Percentiles rank a stretch among this genome's conserved stretches.
These are phyloP conservation scores for Ampelomyces quisqualis DNA, from an alignment of 2,329 filamentous ascomycete genomes.

Conservation along the genomic window DNA sequence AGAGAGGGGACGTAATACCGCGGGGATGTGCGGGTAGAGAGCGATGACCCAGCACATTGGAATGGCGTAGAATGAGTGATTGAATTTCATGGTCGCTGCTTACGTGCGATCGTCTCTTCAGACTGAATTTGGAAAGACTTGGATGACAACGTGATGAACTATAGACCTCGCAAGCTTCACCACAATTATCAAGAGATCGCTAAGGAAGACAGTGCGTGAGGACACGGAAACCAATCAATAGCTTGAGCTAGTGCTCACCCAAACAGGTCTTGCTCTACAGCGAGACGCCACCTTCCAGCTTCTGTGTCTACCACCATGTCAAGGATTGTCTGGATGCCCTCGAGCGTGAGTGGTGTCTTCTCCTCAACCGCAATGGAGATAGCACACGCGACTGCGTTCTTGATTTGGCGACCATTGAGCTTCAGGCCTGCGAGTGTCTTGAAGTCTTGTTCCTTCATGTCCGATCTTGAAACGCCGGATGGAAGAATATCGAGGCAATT, in stretches of 20 bases:
- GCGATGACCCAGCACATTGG: constrained; percentile 27
- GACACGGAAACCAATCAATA: no score
- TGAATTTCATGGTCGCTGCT: constrained; percentile 14
- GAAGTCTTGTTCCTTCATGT: constrained; percentile 33
- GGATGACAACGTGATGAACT: not conserved
- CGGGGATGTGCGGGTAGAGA: constrained; percentile 22
- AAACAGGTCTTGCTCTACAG: not conserved
- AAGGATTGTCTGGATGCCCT: constrained; percentile 7
- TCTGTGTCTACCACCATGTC: constrained; percentile 10
- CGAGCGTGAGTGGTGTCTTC: constrained; percentile 9
- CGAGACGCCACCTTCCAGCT: not conserved
- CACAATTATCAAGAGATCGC: no score
- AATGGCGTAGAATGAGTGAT: constrained; percentile 31
- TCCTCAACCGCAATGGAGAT: constrained; percentile 11
- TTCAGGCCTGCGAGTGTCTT: constrained; percentile 29
- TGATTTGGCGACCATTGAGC: constrained; percentile 47
- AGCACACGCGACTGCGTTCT: constrained; percentile 37
- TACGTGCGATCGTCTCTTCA: no score
- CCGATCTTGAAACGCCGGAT: constrained; percentile 10
- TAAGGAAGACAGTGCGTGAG: no score
- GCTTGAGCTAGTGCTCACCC: no score
- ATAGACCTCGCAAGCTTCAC: no score
- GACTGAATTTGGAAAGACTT: not conserved
- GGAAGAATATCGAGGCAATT: constrained; percentile 22
- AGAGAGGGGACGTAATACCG: no score